Evolutionary conservation across 768 basidiomycete species (phyloP), one percentile per base, ranked within the genome.

Genomic region (Favolaschia claudopus): DNA sequence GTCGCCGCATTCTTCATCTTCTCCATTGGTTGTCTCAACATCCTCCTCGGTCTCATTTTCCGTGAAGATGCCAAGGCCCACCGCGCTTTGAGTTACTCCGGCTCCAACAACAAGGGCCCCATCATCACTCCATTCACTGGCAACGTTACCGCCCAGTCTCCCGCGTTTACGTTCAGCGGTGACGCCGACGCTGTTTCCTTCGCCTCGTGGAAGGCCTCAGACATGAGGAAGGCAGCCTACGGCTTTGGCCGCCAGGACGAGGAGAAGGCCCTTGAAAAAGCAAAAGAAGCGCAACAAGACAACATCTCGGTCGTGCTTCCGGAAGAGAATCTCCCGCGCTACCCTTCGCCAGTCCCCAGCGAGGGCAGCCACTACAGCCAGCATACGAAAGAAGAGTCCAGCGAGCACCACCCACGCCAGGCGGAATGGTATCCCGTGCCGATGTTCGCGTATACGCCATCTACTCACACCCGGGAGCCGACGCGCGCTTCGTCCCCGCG

Each of bases 1-100:
- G 93, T 95, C 60, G 83, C 93, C 2, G 91, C 89, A 25, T 94
- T 92, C 81, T 84, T 95, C 76, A 79, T 94, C 63, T 95, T 95
- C 73, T 83, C 90, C 58, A 68, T 95, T 48, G 93, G 91, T 5
- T 93, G 91, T 72, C 72, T 91, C 69, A 93, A 96, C 79, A 89
- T 95, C 62, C 72, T 93, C 43, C 82, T 89, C 66, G 91, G 92
- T 28, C 85, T 94, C 70, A 81, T 92, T 73, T 93, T 91, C 85
- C 87, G 89, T 61, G 84, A 87, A 64, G 72, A 71, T 1, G 87
- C 83, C 62, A 92, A 89, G 72, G 65, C 76, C 63, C 85, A 83
- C 65, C 88, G 91, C 42, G 87, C 86, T n/a, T 77, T 93, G 69
- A 83, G 91, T 81, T 85, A n/a, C n/a, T n/a, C 60, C 82, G 81